Evolutionary conservation across 225 moss, liverwort and hornwort species (phyloP), one percentile per base, ranked within the genome.

Genomic region (Sphagnum tenellum): DNA sequence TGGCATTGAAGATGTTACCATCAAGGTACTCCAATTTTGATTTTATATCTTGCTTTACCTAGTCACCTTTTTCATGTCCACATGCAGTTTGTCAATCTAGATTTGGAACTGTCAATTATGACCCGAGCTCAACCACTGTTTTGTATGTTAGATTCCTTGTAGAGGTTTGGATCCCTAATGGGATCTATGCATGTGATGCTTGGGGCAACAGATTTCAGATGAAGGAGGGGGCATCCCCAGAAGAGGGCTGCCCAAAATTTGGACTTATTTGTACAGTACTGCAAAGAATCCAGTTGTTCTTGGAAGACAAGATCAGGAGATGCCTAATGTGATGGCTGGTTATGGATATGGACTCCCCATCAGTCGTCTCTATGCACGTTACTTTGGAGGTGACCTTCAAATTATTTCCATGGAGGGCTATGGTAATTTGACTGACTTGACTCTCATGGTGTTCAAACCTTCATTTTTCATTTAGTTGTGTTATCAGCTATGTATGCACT

Each of bases 141-240:
- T 11, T 44, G 66, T 44, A 29, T 29, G 29, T 29, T 29, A 29
- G 29, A 29, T 29, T 29, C 29, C 29, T 29, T 0, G 29, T 29
- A 29, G 29, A 29, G 29, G 29, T 29, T 29, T 29, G 29, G 29
- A 29, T 29, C 1, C 1, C 0, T 29, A 29, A 29, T 29, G 29
- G 29, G 29, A 29, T 29, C 29, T 29, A 29, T 29, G 29, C 29
- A 29, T 29, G 29, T 52, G 52, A 9, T 52, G 9, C 49, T 12
- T 45, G 14, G 50, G 11, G 11, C 63, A 7, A 76, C 85, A 93
- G 92, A 89, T 93, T 67, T 93, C 92, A 51, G 89, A 93, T 70
- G 92, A 93, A 86, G 92, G 92, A 72, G 92, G 92, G 59, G 92
- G 92, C 57, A 93, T 93, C 66, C 88, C 89, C n/a, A 81, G 92